These are phyloP conservation scores for Ulmus americana DNA, from an alignment of 331 rosid species.

Conservation along the genomic window DNA sequence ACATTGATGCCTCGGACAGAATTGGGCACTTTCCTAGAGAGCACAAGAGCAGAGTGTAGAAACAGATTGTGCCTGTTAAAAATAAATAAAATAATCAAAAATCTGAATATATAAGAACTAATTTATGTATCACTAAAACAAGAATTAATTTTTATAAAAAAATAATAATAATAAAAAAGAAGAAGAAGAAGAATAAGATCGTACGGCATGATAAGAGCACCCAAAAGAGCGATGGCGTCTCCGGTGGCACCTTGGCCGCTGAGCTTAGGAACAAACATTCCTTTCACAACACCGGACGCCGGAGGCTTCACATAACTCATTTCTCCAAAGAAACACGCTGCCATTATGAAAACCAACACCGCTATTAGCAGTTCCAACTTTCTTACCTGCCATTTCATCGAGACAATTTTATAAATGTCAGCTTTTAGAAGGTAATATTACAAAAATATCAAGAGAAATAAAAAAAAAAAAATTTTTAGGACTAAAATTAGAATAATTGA, in stretches of 20 bases:
- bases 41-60: constrained; percentile 85
- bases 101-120: no score
- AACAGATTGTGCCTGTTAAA: constrained; percentile 77
- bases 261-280: constrained; percentile 53
- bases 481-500: no score
- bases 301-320: constrained; percentile 71
- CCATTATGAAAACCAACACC: constrained; percentile 62
- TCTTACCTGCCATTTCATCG: constrained; percentile 38
- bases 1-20: constrained; percentile 76
- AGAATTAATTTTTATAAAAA: background rate
- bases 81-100: background rate
- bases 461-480: background rate
- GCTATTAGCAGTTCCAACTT: constrained; percentile 78
- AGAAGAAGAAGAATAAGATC: background rate
- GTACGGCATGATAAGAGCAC: constrained; percentile 90
- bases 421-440: no score
- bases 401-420: no score
- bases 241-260: constrained; percentile 58
- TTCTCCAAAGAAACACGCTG: constrained; percentile 83
- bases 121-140: background rate
- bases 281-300: constrained; percentile 31
- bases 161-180: background rate
- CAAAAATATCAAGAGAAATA: background rate
- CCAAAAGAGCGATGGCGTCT: constrained; percentile 83
- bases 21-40: constrained; percentile 61